Evolutionary conservation across 495 filamentous ascomycete species (phyloP).

Genomic region (Podospora pseudocomata): DNA sequence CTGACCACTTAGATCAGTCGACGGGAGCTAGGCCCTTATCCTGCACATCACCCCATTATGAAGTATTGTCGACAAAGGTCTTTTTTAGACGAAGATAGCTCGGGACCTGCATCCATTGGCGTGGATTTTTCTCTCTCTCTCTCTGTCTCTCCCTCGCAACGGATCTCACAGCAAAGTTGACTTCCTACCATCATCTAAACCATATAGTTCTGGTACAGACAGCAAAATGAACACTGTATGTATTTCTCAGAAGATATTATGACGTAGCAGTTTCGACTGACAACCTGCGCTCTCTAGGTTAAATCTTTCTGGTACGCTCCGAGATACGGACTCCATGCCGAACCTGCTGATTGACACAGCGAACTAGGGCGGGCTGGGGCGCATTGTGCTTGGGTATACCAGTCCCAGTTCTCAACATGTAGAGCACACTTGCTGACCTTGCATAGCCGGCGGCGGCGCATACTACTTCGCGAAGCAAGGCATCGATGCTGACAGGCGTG

Average conservation of each 20-base stretch:
- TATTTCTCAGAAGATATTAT: constrained; percentile 3
- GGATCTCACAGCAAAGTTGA: background rate
- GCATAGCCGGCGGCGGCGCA: constrained; percentile 73
- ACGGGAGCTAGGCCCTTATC: constrained; percentile 23
- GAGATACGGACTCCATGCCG: background rate
- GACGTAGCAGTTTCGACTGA: constrained; percentile 23
- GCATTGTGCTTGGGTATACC: constrained; percentile 70
- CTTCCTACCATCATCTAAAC: background rate
- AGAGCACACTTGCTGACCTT: constrained; percentile 7
- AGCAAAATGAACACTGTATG: constrained; percentile 1
- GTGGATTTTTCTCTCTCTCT: background rate
- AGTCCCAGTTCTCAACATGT: constrained; percentile 6
- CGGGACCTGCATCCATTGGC: background rate
- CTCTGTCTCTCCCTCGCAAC: background rate
- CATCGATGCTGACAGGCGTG: constrained; percentile 82
- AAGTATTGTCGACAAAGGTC: constrained; percentile 7
- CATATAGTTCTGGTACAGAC: background rate
- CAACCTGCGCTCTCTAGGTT: constrained; percentile 35
- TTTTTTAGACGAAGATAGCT: constrained; percentile 2
- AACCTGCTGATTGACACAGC: constrained; percentile 10
- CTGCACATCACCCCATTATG: constrained; percentile 31
- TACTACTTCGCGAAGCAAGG: constrained; percentile 95
- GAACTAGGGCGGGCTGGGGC: constrained; percentile 76
- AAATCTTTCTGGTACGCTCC: constrained; percentile 59
- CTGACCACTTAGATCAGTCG: constrained; percentile 2